Evolutionary conservation across 169 alveolate genomes (phyloP).

Genomic region (Plasmodium gonderi): DNA sequence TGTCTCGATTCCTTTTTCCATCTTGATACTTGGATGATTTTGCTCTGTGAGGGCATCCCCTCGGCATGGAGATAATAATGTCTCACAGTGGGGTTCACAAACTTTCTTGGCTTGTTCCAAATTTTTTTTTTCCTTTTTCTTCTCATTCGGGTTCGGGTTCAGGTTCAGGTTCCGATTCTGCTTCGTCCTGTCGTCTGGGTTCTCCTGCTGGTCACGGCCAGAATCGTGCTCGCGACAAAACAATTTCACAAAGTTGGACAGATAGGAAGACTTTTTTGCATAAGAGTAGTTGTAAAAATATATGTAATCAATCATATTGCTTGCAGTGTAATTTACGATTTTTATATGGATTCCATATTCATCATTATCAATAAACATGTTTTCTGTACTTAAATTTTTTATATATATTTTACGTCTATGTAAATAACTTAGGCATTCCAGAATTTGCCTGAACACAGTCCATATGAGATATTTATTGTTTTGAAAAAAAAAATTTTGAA

Average conservation of each 20-base stretch:
- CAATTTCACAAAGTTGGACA: background rate
- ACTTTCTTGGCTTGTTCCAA: background rate
- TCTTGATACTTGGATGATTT: background rate
- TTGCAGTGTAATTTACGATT: slow-evolving; percentile 49
- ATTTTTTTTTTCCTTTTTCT: background rate
- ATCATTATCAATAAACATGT: slow-evolving; percentile 47
- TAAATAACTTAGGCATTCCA: slow-evolving; percentile 55
- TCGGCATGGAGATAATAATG: too few relatives aligned
- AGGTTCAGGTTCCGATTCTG: background rate
- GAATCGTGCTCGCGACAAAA: background rate
- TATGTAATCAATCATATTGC: slow-evolving; percentile 38
- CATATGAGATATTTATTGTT: slow-evolving; percentile 61
- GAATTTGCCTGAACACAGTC: slow-evolving; percentile 50
- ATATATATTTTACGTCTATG: slow-evolving; percentile 41
- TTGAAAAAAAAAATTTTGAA: slow-evolving; percentile 43
- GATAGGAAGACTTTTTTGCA: slow-evolving; percentile 1
- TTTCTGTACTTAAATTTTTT: slow-evolving; percentile 32
- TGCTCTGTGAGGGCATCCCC: background rate
- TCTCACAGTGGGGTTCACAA: background rate
- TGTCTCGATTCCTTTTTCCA: background rate
- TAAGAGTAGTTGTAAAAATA: slow-evolving; percentile 46
- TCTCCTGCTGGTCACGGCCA: background rate
- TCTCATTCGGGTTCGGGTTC: background rate
- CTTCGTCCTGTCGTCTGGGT: background rate
- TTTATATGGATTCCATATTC: slow-evolving; percentile 56